Percentiles rank a stretch among this genome's conserved stretches.
These are phyloP conservation scores for Petasospora rhodanensis DNA, from an alignment of 1,139 yeast species.

Conservation along the genomic window DNA sequence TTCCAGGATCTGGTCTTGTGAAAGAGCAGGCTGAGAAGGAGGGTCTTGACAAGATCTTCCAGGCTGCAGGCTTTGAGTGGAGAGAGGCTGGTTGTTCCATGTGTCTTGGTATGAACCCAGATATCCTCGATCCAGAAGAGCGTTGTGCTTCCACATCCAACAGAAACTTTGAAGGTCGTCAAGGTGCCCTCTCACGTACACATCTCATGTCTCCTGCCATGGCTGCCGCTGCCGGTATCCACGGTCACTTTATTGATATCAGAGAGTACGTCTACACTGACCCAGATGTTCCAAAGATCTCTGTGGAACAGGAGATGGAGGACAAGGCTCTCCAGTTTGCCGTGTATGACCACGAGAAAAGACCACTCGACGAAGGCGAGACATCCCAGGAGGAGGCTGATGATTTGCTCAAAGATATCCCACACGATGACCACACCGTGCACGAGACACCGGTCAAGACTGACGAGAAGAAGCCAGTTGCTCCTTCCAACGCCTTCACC, in stretches of 20 bases:
- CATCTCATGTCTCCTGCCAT: slow-evolving; percentile 98
- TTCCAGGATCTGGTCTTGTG: slow-evolving; percentile 96
- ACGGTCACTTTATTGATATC: slow-evolving; percentile 87
- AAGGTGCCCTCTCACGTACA: slow-evolving; percentile 95
- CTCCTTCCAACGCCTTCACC: slow-evolving; percentile 64
- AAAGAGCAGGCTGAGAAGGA: slow-evolving; percentile 91
- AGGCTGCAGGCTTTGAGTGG: slow-evolving; percentile 95
- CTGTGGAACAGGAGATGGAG: slow-evolving; percentile 48
- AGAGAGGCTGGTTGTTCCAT: slow-evolving; percentile 99
- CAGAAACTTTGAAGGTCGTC: slow-evolving; percentile 98
- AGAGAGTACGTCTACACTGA: slow-evolving; percentile 68
- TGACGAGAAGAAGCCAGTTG: slow-evolving; percentile 29
- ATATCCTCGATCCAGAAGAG: slow-evolving; percentile 88
- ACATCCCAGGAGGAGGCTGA: slow-evolving; percentile 32
- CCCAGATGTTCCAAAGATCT: slow-evolving; percentile 57
- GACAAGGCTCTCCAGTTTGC: slow-evolving; percentile 63
- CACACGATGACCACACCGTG: slow-evolving; percentile 37
- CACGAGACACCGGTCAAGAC: slow-evolving; percentile 33
- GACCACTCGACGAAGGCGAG: slow-evolving; percentile 40
- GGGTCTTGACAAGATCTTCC: slow-evolving; percentile 87
- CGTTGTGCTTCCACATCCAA: slow-evolving; percentile 98
- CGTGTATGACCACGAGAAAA: slow-evolving; percentile 66
- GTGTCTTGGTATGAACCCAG: slow-evolving; percentile 99
- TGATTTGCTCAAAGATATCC: slow-evolving; percentile 57
- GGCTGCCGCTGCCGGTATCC: slow-evolving; percentile 98